Base-by-base conservation (phyloP, 306 rosid genomes). In the Quercus variabilis region DNA sequence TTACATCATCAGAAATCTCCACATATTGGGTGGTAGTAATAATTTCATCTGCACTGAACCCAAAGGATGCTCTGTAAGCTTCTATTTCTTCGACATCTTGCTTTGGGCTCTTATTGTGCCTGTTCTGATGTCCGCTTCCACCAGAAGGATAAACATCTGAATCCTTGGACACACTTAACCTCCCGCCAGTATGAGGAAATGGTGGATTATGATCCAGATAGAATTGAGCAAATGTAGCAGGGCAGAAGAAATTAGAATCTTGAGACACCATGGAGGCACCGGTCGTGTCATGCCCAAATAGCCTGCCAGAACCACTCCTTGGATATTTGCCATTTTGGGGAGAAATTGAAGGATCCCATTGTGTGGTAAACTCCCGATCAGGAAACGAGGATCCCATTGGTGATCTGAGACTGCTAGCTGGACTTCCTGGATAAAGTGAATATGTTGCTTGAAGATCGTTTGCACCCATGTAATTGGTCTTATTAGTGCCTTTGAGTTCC, bases 11-110 rank as follows among this genome's bases (percentile, higher is more conserved):
- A 82, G 99, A 82, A 82, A 96, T 96, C 89, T 96, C 99, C 76
- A 93, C 98, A 31, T 93, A 96, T 13, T 96, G 94, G 63, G 92
- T 8, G 41, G 99, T 93, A 46, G 92, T 88, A 82, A 93, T 88
- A 76, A 96, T 90, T 87, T 96, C 99, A 88, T 96, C 99, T n/a
- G 99, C 99, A 83, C 99, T 96, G 84, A 96, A 96, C 83, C 99
- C 99, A 85, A 96, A 96, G 35, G 99, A 96, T 82, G 99, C 99
- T 77, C 99, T 87, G 80, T 96, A 96, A 58, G 99, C 99, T 89
- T 96, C 99, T 81, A 91, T 60, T 83, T 96, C 99, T 85, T 96
- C 99, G 78, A 87, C 94, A 81, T 96, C 99, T 84, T 96, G 99
- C 89, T 91, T 93, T 77, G 99, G 96, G 80, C 94, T 92, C 84